phyloP scores from a whole-genome alignment of 78 protist species.

The Tieghemostelium lacteum region DNA sequence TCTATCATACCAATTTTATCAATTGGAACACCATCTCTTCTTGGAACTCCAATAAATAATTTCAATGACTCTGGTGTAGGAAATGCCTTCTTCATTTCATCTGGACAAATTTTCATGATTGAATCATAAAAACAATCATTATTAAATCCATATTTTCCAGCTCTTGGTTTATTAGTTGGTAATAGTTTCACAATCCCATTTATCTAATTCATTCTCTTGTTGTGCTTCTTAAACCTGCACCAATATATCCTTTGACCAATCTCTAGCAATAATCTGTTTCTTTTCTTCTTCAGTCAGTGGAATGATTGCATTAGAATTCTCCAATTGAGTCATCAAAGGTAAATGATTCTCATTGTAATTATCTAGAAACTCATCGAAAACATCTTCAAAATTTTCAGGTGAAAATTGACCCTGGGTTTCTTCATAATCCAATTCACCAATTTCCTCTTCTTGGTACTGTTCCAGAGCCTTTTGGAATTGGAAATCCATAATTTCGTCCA shows the following conservation, averaged over 20 bases:
- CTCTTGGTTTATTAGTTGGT: slow-evolving; percentile 79
- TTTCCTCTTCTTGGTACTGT: slow-evolving; percentile 57
- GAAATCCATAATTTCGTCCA: slow-evolving; percentile 29
- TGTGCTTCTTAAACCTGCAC: slow-evolving; percentile 12
- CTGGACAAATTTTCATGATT: too few species aligned
- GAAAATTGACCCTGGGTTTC: slow-evolving; percentile 19
- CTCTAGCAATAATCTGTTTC: slow-evolving; percentile 17
- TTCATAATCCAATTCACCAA: slow-evolving; percentile 60
- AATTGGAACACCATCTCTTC: too few species aligned
- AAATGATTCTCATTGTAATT: slow-evolving; percentile 40
- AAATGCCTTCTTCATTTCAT: too few species aligned
- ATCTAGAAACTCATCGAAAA: slow-evolving; percentile 56
- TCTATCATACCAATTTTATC: too few species aligned
- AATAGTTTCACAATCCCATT: slow-evolving; percentile 85
- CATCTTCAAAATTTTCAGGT: slow-evolving; percentile 33
- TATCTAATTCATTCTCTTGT: slow-evolving; percentile 62
- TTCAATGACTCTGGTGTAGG: too few species aligned
- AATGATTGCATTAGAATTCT: neutral
- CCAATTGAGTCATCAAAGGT: slow-evolving; percentile 28
- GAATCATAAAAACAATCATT: too few species aligned
- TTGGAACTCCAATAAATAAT: too few species aligned
- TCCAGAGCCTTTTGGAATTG: slow-evolving; percentile 34
- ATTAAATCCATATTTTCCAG: too few species aligned
- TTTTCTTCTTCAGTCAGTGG: slow-evolving; percentile 44
- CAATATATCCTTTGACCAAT: slow-evolving; percentile 33